Percentiles rank a stretch among this genome's conserved stretches.
Evolutionary conservation across 345 rosid genomes (phyloP).

Genomic region (Erysimum cheiranthoides): DNA sequence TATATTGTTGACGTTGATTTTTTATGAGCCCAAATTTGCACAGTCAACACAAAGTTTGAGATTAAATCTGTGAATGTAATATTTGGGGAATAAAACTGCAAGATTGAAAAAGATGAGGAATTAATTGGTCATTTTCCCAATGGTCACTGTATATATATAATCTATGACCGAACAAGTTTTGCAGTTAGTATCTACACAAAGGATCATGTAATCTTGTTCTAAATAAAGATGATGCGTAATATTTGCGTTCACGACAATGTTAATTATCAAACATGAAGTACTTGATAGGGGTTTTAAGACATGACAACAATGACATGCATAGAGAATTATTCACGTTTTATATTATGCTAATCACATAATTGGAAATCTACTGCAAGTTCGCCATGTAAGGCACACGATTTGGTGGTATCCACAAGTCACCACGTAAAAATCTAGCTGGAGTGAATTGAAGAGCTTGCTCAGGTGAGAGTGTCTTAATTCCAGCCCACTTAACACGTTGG

Average conservation of each 20-base stretch:
- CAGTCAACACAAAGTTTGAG: too few species aligned
- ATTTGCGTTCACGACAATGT: neutral
- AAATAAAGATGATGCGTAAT: too few species aligned
- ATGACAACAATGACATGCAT: neutral
- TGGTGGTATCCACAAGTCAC: conserved; percentile 53
- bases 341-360: neutral
- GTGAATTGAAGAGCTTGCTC: conserved; percentile 45
- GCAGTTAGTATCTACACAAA: too few species aligned
- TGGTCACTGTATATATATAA: too few species aligned
- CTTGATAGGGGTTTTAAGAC: neutral
- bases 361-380: conserved; percentile 38
- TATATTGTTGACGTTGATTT: too few species aligned
- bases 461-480: conserved; percentile 43
- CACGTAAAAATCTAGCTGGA: conserved; percentile 45
- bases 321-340: neutral
- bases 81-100: too few species aligned
- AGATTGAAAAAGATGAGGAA: too few species aligned
- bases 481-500: conserved; percentile 40
- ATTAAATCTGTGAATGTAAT: too few species aligned
- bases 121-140: too few species aligned
- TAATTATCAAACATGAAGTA: neutral
- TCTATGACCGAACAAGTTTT: too few species aligned
- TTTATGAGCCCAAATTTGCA: too few species aligned
- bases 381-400: conserved; percentile 57
- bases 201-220: too few species aligned